Evolutionary conservation across 2,329 filamentous ascomycete genomes (phyloP).

Genomic region (Trichophyton verrucosum): DNA sequence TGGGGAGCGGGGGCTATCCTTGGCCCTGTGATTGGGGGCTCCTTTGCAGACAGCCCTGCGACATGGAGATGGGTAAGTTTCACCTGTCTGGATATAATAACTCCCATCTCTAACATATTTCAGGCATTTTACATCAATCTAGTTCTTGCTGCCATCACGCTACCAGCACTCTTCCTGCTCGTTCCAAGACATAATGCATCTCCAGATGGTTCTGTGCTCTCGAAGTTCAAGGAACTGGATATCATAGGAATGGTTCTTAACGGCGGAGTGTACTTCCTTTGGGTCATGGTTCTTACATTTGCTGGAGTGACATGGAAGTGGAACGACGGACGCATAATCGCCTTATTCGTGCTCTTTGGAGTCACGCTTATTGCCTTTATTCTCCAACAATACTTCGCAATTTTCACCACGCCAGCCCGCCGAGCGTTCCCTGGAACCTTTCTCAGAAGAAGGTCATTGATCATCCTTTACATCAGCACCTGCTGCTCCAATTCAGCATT

Average conservation of each 20-base stretch:
- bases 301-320: conserved; percentile 40
- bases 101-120: neutral
- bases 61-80: conserved; percentile 25
- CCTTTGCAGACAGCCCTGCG: conserved; percentile 19
- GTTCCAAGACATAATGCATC: neutral
- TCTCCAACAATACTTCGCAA: conserved; percentile 31
- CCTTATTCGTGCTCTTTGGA: conserved; percentile 37
- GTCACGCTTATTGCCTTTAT: conserved; percentile 34
- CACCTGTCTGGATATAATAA: neutral
- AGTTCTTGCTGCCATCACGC: conserved; percentile 18
- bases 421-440: conserved; percentile 42
- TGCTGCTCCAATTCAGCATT: conserved; percentile 26
- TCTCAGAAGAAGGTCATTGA: conserved; percentile 25
- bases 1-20: conserved; percentile 28
- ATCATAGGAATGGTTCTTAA: conserved; percentile 35
- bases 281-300: conserved; percentile 40
- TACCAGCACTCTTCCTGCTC: conserved; percentile 4
- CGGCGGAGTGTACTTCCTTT: conserved; percentile 26
- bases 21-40: conserved; percentile 30
- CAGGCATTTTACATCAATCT: conserved; percentile 43
- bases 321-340: conserved; percentile 35
- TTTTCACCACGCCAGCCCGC: conserved; percentile 34
- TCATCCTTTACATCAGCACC: conserved; percentile 35
- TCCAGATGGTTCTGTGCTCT: neutral
- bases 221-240: conserved; percentile 27